Base-by-base conservation (phyloP, 192 early-diverging fungal genomes). In the Podila epicladia region DNA sequence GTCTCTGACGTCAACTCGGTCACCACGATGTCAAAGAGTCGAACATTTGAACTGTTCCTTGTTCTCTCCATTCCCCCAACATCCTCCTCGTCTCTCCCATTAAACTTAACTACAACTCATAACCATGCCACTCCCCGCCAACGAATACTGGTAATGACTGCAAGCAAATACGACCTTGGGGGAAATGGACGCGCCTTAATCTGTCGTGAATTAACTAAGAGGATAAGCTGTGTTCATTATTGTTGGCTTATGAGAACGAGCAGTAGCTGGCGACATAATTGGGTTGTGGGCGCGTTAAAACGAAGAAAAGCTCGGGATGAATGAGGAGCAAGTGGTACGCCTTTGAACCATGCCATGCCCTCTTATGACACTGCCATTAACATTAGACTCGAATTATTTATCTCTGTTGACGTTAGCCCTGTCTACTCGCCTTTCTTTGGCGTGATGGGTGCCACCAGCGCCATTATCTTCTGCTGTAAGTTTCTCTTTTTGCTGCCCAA, bases 341-440 rank as follows among this genome's bases (percentile, higher is more conserved):
- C 13, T 45, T 45, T 0, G 41, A 45, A 3, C 12, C 15, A 45
- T 45, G 8, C 38, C 38, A 11, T 41, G 38, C 4, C 15, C 41
- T 45, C 41, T 12, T 45, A 2, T 15, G 41, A 45, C 3, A 45
- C 53, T 9, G n/a, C 19, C 4, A 24, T 8, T 24, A 55, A n/a
- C 63, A 8, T 26, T 11, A 20, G 20, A n/a, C 9, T 60, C n/a
- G 29, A 24, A 19, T 24, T 50, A 9, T 48, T 29, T 48, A 28
- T 22, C 32, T n/a, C 29, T 28, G 13, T 53, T 20, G 7, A 20
- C 38, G 45, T n/a, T 75, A 85, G 97, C 89, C 97, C 97, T 37
- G 92, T 92, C 48, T 99, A 94, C 84, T 89, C 97, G 65, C 95
- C 98, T 53, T 95, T 99, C 90, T 97, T 99, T 85, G 96, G 97